Evolutionary conservation across 164 flowering plant genomes (phyloP).

Genomic region (Stephania japonica): DNA sequence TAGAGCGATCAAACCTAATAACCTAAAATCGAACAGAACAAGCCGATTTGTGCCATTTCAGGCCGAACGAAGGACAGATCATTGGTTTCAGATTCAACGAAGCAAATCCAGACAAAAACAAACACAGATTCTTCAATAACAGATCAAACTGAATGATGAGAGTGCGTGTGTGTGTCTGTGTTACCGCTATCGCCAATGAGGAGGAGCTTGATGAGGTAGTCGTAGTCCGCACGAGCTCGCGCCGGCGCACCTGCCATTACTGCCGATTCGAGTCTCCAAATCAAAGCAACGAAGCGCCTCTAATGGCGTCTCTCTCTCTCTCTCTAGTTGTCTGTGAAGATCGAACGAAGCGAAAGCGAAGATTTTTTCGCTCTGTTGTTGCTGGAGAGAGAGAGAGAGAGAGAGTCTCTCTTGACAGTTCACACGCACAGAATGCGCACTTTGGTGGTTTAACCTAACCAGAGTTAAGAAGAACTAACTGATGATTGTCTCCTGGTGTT

Average conservation of each 20-base stretch:
- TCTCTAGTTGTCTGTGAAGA: background rate
- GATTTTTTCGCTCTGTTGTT: too few species aligned
- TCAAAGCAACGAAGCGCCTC: background rate
- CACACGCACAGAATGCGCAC: background rate
- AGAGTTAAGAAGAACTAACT: background rate
- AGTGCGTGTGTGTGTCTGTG: background rate
- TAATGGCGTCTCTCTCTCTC: background rate
- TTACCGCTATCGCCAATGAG: constrained; percentile 47
- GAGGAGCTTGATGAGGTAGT: constrained; percentile 41
- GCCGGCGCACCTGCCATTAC: constrained; percentile 40
- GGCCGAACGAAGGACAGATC: background rate
- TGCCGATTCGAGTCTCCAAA: background rate
- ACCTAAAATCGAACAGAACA: background rate
- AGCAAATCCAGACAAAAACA: constrained; percentile 1
- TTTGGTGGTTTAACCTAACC: background rate
- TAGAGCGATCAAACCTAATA: background rate
- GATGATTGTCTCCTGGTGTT: too few species aligned
- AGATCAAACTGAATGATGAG: background rate
- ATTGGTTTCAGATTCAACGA: constrained; percentile 3
- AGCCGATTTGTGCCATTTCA: background rate
- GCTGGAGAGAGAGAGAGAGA: background rate
- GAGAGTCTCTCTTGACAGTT: background rate
- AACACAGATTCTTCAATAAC: constrained; percentile 1
- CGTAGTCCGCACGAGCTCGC: constrained; percentile 48
- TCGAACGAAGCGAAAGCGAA: too few species aligned